Conservation (phyloP, 1,139 yeast genomes). For the Yamadazyma spencermartinsiae region DNA sequence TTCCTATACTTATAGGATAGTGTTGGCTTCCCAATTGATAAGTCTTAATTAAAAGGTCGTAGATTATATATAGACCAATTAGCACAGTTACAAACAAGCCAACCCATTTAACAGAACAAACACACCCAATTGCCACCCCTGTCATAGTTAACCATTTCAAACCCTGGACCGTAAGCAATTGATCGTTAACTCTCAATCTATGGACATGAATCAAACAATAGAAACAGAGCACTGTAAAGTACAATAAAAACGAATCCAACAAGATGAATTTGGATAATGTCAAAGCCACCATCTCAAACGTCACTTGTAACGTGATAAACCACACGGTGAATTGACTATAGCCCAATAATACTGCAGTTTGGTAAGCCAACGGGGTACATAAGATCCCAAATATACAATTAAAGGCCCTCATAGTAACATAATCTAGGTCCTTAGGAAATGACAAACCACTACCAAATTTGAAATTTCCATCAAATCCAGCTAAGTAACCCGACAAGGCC, state of each 20-base stretch:
- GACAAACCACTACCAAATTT: constrained; percentile 85
- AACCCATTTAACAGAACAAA: constrained; percentile 93
- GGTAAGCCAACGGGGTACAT: constrained; percentile 93
- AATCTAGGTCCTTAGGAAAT: constrained; percentile 87
- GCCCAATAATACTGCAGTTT: constrained; percentile 83
- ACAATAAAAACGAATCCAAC: constrained; percentile 91
- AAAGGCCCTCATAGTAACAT: constrained; percentile 89
- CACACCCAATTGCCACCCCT: constrained; percentile 88
- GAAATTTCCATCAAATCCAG: constrained; percentile 95
- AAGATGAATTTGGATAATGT: constrained; percentile 90
- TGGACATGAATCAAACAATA: constrained; percentile 59
- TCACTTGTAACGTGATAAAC: constrained; percentile 85
- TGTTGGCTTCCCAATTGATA: constrained; percentile 42
- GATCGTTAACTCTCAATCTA: constrained; percentile 32
- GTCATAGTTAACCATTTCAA: constrained; percentile 60
- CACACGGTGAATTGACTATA: constrained; percentile 81
- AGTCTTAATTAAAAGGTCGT: constrained; percentile 68
- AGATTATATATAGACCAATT: constrained; percentile 81
- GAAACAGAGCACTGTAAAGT: constrained; percentile 67
- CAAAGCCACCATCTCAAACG: constrained; percentile 81
- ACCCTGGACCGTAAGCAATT: constrained; percentile 48
- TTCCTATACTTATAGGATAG: constrained; percentile 31
- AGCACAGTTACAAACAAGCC: constrained; percentile 83
- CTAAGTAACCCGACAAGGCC: constrained; percentile 90
- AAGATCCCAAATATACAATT: constrained; percentile 88